Evolutionary conservation across 768 basidiomycete species (phyloP).

Genomic region (Boletus coccyginus): DNA sequence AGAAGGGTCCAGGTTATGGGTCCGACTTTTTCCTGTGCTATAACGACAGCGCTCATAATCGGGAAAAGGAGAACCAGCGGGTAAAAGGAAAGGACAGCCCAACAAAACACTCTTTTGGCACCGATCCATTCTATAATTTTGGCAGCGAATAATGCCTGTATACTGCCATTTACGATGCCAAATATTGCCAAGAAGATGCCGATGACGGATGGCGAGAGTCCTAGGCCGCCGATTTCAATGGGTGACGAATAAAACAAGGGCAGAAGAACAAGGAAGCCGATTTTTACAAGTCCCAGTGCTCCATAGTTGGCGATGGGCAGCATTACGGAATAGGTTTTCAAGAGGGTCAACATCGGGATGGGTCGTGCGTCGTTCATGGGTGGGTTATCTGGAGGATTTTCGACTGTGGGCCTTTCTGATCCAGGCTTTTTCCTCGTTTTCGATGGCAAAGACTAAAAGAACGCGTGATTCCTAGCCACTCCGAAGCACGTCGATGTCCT

Average conservation of each 20-base stretch:
- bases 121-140: slow-evolving; percentile 42
- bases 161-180: slow-evolving; percentile 37
- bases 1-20: slow-evolving; percentile 38
- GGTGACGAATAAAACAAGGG: slow-evolving; percentile 49
- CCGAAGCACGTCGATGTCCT: background rate
- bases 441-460: slow-evolving; percentile 26
- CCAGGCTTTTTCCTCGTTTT: background rate
- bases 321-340: slow-evolving; percentile 32
- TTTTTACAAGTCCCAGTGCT: slow-evolving; percentile 41
- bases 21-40: slow-evolving; percentile 28
- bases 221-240: slow-evolving; percentile 41
- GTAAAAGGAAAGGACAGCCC: slow-evolving; percentile 35
- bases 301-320: slow-evolving; percentile 44
- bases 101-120: slow-evolving; percentile 41
- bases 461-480: background rate
- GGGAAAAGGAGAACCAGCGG: slow-evolving; percentile 47
- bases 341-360: slow-evolving; percentile 33
- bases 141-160: slow-evolving; percentile 42
- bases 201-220: slow-evolving; percentile 39
- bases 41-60: slow-evolving; percentile 40
- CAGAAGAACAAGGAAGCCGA: slow-evolving; percentile 36
- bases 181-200: slow-evolving; percentile 36
- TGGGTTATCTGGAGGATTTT: background rate
- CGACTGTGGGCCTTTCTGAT: background rate
- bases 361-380: slow-evolving; percentile 6